phyloP scores from a whole-genome alignment of 2,329 filamentous ascomycete species.

The Stagonosporopsis chrysanthemi region DNA sequence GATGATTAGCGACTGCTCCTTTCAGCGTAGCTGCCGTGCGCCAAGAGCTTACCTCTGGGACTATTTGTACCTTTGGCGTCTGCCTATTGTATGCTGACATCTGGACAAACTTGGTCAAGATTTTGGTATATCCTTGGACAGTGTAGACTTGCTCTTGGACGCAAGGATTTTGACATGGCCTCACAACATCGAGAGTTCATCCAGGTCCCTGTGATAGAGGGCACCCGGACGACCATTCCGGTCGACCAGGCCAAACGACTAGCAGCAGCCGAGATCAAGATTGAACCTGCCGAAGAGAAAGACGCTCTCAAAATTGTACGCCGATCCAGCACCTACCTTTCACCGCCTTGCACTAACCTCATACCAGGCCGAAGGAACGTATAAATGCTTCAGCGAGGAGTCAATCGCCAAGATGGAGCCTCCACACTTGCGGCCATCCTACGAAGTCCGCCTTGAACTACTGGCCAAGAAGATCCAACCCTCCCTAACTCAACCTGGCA shows the following conservation, averaged over 20 bases:
- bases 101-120: background rate
- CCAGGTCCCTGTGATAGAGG: conserved; percentile 16
- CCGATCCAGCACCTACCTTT: background rate
- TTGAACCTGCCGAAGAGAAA: conserved; percentile 26
- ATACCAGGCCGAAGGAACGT: conserved; percentile 40
- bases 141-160: background rate
- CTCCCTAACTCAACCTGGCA: conserved; percentile 22
- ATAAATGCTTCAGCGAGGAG: conserved; percentile 30
- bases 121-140: background rate
- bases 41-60: conserved; percentile 1
- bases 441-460: conserved; percentile 25
- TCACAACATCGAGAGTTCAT: conserved; percentile 28
- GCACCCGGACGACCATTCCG: conserved; percentile 29
- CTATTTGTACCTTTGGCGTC: background rate
- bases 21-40: conserved; percentile 7
- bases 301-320: conserved; percentile 32
- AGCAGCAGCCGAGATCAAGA: conserved; percentile 24
- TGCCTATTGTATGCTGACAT: conserved; percentile 2
- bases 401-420: conserved; percentile 39
- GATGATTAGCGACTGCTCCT: conserved; percentile 4
- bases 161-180: conserved; percentile 12
- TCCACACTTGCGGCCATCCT: conserved; percentile 19
- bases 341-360: background rate
- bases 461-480: conserved; percentile 34
- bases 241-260: conserved; percentile 29